These are phyloP conservation scores for Tetrapisispora pingtungensis DNA, from an alignment of 805 yeast genomes.

Conservation along the genomic window DNA sequence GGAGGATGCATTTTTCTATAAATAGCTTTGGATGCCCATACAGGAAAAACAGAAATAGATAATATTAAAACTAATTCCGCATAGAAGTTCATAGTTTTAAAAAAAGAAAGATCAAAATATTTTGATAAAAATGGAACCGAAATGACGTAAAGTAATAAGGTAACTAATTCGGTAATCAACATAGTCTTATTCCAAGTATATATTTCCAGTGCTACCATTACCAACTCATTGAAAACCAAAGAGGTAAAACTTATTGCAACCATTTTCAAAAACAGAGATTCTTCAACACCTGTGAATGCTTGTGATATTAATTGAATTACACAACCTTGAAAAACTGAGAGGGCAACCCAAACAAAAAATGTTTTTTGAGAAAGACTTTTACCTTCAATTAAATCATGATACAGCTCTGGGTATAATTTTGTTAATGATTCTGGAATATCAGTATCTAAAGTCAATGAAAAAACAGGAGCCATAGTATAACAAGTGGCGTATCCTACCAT, in stretches of 20 bases:
- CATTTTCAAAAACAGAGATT: conserved; percentile 51
- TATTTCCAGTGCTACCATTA: conserved; percentile 89
- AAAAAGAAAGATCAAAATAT: conserved; percentile 65
- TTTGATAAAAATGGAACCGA: conserved; percentile 79
- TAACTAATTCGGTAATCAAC: conserved; percentile 61
- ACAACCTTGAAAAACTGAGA: conserved; percentile 81
- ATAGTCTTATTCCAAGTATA: conserved; percentile 83
- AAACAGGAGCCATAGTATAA: conserved; percentile 97
- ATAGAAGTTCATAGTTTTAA: conserved; percentile 45
- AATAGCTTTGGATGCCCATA: conserved; percentile 74
- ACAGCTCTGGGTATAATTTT: conserved; percentile 84
- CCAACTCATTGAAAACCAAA: conserved; percentile 71
- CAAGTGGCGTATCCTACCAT: conserved; percentile 98
- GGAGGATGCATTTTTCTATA: conserved; percentile 81
- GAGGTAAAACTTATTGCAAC: conserved; percentile 83
- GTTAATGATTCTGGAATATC: conserved; percentile 88
- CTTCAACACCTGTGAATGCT: conserved; percentile 54
- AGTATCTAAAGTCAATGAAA: conserved; percentile 79
- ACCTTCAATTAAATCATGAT: conserved; percentile 85
- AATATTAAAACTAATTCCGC: conserved; percentile 64
- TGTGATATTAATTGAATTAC: conserved; percentile 80
- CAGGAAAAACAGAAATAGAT: conserved; percentile 69
- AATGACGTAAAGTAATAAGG: conserved; percentile 54
- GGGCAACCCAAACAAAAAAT: conserved; percentile 82
- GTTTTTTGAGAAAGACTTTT: conserved; percentile 76